A percentile compares a stretch with the other conserved stretches of the same genome.
These are phyloP conservation scores for Paraphoma sp. DNA, from an alignment of 2,329 filamentous ascomycete genomes.

Conservation along the genomic window DNA sequence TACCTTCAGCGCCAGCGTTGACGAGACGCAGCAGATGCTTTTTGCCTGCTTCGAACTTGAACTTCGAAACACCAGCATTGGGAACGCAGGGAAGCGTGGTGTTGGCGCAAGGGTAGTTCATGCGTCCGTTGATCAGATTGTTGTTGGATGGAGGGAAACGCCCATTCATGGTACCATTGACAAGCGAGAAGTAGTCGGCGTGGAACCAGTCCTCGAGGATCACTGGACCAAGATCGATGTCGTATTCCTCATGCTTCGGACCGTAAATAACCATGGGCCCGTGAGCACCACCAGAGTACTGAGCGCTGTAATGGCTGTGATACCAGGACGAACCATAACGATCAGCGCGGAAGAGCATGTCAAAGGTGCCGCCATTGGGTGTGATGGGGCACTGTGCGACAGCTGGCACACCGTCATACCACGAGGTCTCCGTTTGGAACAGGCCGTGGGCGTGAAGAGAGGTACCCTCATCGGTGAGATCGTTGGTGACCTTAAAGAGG, in stretches of 20 bases:
- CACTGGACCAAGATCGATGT: conserved; percentile 50
- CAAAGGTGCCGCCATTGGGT: conserved; percentile 30
- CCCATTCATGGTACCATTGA: conserved; percentile 35
- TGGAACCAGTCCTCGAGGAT: conserved; percentile 52
- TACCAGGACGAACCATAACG: conserved; percentile 36
- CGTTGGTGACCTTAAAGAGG: conserved; percentile 36
- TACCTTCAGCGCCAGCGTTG: conserved; percentile 48
- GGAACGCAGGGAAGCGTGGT: conserved; percentile 33
- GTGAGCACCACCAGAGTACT: conserved; percentile 47
- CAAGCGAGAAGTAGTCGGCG: conserved; percentile 34
- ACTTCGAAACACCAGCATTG: conserved; percentile 38
- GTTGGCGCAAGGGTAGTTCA: conserved; percentile 35
- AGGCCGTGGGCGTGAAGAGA: conserved; percentile 45
- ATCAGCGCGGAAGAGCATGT: conserved; percentile 36
- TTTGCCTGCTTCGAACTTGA: conserved; percentile 50
- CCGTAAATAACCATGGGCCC: conserved; percentile 49
- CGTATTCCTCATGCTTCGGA: conserved; percentile 45
- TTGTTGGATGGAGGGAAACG: conserved; percentile 27
- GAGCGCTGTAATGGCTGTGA: conserved; percentile 46
- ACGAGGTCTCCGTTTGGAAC: conserved; percentile 40
- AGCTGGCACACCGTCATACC: conserved; percentile 47
- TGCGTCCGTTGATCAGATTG: conserved; percentile 28
- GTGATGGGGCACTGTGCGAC: conserved; percentile 45
- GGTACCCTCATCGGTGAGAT: conserved; percentile 42
- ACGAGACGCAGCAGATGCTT: conserved; percentile 51